These are phyloP conservation scores for Carex sylvatica DNA, from an alignment of 202 grass and related monocot species.

Conservation along the genomic window DNA sequence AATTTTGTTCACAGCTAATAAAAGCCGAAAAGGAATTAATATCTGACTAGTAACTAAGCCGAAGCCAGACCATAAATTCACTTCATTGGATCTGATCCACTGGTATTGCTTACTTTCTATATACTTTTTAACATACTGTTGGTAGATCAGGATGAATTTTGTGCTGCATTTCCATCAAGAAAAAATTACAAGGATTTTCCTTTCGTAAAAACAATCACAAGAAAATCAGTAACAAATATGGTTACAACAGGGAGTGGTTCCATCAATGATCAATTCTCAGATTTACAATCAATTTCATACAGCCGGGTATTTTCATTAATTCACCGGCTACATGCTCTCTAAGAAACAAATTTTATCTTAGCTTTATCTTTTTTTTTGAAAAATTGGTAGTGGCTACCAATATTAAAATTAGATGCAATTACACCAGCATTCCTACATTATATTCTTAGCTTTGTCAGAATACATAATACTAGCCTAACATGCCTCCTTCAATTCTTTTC, in stretches of 20 bases:
- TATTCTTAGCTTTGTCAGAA: constrained; percentile 3
- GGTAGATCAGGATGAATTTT: not conserved
- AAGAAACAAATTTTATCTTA: constrained; percentile 14
- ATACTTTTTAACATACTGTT: not conserved
- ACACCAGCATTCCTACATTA: no score
- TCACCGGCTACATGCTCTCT: not conserved
- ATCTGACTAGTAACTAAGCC: not conserved
- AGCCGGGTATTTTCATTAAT: not conserved
- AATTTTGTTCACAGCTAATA: not conserved
- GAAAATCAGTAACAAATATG: not conserved
- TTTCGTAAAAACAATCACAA: not conserved
- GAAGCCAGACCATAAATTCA: not conserved
- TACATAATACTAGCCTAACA: constrained; percentile 12
- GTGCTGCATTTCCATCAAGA: not conserved
- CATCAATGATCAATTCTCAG: not conserved
- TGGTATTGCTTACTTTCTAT: not conserved
- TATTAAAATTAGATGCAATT: no score
- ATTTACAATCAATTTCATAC: constrained; percentile 20
- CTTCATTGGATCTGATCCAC: not conserved
- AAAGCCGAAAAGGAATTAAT: not conserved
- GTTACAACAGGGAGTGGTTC: not conserved
- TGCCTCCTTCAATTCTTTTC: not conserved
- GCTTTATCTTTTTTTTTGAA: no score
- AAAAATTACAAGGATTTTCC: not conserved
- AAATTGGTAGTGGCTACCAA: no score